These are phyloP conservation scores for Agrocybe chaxingu DNA, from an alignment of 768 basidiomycete species.

Conservation along the genomic window DNA sequence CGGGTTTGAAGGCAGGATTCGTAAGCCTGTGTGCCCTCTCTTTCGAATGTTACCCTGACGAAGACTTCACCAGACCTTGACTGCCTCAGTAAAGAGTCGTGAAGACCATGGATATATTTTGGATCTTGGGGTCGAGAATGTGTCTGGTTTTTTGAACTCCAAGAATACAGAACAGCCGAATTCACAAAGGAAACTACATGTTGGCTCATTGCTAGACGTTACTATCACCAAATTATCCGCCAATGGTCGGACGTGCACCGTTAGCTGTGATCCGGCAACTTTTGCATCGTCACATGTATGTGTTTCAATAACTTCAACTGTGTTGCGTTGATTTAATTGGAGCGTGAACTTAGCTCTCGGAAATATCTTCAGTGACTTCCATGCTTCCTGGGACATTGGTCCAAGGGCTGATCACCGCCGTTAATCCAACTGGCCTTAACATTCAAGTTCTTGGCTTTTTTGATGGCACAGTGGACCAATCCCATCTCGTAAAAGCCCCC, in stretches of 20 bases:
- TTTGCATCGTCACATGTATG: constrained; percentile 56
- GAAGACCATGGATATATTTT: constrained; percentile 96
- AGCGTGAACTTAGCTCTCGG: constrained; percentile 51
- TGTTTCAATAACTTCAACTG: background rate
- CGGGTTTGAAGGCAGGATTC: constrained; percentile 72
- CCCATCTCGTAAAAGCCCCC: constrained; percentile 60
- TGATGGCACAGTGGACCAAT: constrained; percentile 82
- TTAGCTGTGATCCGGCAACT: constrained; percentile 49
- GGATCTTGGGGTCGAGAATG: constrained; percentile 74
- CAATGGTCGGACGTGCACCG: constrained; percentile 78
- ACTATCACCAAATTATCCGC: constrained; percentile 65
- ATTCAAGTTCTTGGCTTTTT: constrained; percentile 91
- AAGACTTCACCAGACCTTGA: constrained; percentile 51
- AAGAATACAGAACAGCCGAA: constrained; percentile 51
- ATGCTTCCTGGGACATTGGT: constrained; percentile 86
- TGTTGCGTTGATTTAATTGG: background rate
- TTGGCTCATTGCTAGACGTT: constrained; percentile 68
- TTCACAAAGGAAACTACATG: constrained; percentile 31
- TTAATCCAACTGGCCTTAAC: constrained; percentile 72
- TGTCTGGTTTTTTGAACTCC: constrained; percentile 84
- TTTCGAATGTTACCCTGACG: constrained; percentile 8
- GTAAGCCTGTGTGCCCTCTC: constrained; percentile 42
- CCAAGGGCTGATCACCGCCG: constrained; percentile 75
- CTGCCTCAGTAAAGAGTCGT: constrained; percentile 73
- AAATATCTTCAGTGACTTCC: constrained; percentile 75